Evolutionary conservation across 148 eudicot species (phyloP).

Genomic region (Amaranthus hypochondriacus): DNA sequence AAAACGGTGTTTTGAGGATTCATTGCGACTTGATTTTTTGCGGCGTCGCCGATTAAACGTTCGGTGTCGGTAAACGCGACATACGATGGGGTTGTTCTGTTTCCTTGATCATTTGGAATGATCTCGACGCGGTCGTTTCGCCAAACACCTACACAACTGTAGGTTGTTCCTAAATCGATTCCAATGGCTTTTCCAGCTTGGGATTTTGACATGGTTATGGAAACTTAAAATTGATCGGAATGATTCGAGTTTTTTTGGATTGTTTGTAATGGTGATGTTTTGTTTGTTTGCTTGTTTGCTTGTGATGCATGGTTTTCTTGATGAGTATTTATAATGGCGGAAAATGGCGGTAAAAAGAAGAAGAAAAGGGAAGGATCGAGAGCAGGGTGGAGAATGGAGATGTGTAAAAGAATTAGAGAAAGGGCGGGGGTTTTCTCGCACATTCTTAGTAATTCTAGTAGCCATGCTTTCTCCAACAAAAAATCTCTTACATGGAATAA

Average conservation of each 20-base stretch:
- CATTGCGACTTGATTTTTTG: conserved; percentile 27
- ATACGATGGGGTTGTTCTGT: conserved; percentile 23
- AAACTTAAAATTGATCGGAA: background rate
- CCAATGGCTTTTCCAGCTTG: conserved; percentile 21
- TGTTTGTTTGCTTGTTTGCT: background rate
- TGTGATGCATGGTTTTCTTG: background rate
- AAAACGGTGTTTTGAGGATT: conserved; percentile 24
- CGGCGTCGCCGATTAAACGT: conserved; percentile 22
- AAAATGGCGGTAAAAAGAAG: background rate
- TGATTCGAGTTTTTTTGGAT: background rate
- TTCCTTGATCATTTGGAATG: conserved; percentile 29
- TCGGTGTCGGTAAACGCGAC: conserved; percentile 26
- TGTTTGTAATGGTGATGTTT: background rate
- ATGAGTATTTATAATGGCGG: background rate
- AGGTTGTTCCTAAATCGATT: conserved; percentile 26
- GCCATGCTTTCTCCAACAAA: background rate
- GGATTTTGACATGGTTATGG: background rate
- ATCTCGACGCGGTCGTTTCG: conserved; percentile 24
- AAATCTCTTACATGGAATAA: background rate
- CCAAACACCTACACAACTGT: conserved; percentile 25
- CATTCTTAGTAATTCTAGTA: background rate
- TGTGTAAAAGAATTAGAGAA: background rate
- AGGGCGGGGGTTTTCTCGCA: conserved; percentile 17
- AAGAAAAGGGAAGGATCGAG: conserved; percentile 5
- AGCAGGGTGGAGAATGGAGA: background rate